Evolutionary conservation across 495 filamentous ascomycete species (phyloP).

Genomic region (Aspergillus wentii): DNA sequence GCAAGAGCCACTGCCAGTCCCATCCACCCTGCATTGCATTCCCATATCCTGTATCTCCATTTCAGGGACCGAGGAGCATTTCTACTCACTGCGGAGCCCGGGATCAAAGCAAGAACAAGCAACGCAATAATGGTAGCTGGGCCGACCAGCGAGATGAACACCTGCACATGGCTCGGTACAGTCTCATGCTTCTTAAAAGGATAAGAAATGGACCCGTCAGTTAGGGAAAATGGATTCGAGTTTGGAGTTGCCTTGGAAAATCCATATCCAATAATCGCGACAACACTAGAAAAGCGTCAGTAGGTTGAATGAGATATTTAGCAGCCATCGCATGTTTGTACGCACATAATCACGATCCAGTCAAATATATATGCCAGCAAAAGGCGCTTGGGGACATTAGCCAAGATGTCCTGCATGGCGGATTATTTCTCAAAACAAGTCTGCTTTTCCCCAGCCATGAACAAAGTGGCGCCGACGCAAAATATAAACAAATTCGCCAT

Average conservation of each 20-base stretch:
- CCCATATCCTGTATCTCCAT: slow-evolving; percentile 53
- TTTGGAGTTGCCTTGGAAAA: slow-evolving; percentile 38
- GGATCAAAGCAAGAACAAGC: slow-evolving; percentile 43
- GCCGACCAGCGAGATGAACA: slow-evolving; percentile 45
- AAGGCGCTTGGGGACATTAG: slow-evolving; percentile 29
- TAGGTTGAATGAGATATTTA: neutral
- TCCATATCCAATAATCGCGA: slow-evolving; percentile 41
- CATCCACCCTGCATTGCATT: slow-evolving; percentile 61
- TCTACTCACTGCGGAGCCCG: slow-evolving; percentile 29
- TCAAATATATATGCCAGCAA: slow-evolving; percentile 48
- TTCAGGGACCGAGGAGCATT: slow-evolving; percentile 24
- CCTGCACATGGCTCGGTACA: slow-evolving; percentile 45
- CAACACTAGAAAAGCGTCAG: slow-evolving; percentile 23
- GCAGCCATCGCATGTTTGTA: too few species aligned
- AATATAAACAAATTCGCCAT: too few species aligned
- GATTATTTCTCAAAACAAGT: too few species aligned
- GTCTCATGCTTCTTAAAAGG: slow-evolving; percentile 50
- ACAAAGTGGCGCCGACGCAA: too few species aligned
- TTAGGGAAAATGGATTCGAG: slow-evolving; percentile 42
- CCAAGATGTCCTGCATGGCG: neutral
- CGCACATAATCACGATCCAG: slow-evolving; percentile 50
- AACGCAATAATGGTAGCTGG: slow-evolving; percentile 50
- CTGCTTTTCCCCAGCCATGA: too few species aligned
- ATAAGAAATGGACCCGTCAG: slow-evolving; percentile 54
- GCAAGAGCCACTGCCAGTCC: slow-evolving; percentile 56